Base-by-base conservation (phyloP, 1,139 yeast genomes). In the Debaryomycetaceae sp. region DNA sequence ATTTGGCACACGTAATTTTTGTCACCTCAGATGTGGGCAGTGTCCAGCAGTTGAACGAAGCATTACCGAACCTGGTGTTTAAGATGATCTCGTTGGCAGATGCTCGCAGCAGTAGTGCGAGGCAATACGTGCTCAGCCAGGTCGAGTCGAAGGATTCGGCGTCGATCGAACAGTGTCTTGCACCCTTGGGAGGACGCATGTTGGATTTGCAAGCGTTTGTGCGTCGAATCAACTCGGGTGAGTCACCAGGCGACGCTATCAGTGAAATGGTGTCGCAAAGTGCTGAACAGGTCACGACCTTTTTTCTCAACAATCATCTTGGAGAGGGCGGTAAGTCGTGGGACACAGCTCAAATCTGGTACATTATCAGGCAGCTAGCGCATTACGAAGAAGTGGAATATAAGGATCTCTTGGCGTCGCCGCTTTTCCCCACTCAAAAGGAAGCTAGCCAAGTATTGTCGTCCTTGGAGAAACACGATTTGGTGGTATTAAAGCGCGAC, bases 171-270 rank as follows among this genome's bases (percentile, higher is more conserved):
- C 50, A 56, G 3, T 71, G 79, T 23, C 56, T 87, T 28, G 72
- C 58, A 16, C 93, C 95, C 6, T 55, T 90, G 19, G 98, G 98
- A 10, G 98, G 98, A 25, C 73, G 98, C 39, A 81, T 90, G 87
- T 66, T 87, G 31, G 98, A 90, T 49, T 63, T 90, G 32, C 96
- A 90, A 52, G 78, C 93, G 13, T 85, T 85, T 54, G 80, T 81
- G 1, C 72, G 97, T 44, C 78, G 97, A 30, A 69, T 90, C 15
- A 77, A 76, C 41, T 74, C 90, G 1, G 98, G 98, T 3, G 97
- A 90, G 48, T 50, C 71, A 8, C 94, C 95, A 1, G 45, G 55
- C 14, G 78, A 68, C 30, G 97, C 98, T 0, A 58, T 86, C 27
- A 54, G 67, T 4, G 92, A 85, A 40, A 80, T 90, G 79, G 68